These are phyloP conservation scores for Backusella circina DNA, from an alignment of 192 early-diverging fungal genomes.

Conservation along the genomic window DNA sequence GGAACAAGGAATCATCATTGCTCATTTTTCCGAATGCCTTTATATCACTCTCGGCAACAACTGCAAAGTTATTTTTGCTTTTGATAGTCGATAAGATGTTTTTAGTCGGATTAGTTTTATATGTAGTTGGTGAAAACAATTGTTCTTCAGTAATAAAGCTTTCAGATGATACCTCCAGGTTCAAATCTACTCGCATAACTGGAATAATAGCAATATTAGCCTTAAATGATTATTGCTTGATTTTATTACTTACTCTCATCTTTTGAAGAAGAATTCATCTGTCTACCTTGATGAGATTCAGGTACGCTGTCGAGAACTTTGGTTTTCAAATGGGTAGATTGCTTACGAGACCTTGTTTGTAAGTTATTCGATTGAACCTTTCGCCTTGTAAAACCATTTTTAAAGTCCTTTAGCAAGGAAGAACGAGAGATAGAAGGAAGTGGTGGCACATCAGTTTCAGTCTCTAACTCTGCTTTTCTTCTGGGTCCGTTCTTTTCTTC, in stretches of 20 bases:
- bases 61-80: background rate
- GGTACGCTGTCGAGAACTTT: background rate
- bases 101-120: background rate
- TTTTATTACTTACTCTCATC: background rate
- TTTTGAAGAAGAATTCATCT: background rate
- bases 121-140: background rate
- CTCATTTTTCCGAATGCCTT: background rate
- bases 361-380: background rate
- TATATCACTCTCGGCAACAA: background rate
- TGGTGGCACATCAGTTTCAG: background rate
- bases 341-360: background rate
- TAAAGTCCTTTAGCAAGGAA: conserved; percentile 1
- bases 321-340: background rate
- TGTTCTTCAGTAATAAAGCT: conserved; percentile 6
- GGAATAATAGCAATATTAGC: background rate
- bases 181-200: background rate
- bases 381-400: background rate
- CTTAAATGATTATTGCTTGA: background rate
- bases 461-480: background rate
- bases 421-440: conserved; percentile 3
- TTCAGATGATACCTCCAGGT: background rate
- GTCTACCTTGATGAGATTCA: background rate
- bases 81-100: background rate
- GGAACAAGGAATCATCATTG: background rate
- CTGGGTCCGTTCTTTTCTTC: background rate